Conservation (phyloP, 345 rosid species). For the Citrus inodora region DNA sequence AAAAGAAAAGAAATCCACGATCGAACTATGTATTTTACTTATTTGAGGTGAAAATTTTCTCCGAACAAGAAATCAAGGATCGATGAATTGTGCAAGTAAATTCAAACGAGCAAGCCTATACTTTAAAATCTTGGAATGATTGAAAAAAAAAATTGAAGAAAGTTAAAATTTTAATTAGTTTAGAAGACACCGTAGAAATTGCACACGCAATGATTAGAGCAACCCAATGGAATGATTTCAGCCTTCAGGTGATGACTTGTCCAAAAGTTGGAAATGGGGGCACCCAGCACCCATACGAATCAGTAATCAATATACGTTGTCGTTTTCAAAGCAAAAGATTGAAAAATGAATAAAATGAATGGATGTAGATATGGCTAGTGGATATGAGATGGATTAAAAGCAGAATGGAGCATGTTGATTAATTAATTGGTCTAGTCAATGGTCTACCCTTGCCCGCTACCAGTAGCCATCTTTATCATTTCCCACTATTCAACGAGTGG, state of each 20-base stretch:
- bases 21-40: too few species aligned
- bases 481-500: background rate
- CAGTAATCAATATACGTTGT: background rate
- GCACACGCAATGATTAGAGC: background rate
- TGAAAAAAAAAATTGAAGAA: background rate
- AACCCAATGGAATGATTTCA: too few species aligned
- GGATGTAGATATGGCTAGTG: background rate
- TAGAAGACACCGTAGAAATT: background rate
- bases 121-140: too few species aligned
- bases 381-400: background rate
- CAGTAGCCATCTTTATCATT: background rate
- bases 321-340: background rate
- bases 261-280: too few species aligned
- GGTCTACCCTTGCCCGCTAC: background rate
- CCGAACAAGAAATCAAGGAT: too few species aligned
- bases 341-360: too few species aligned
- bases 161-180: background rate
- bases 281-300: too few species aligned
- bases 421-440: conserved; percentile 1
- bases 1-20: too few species aligned
- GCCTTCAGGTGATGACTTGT: too few species aligned
- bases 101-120: too few species aligned
- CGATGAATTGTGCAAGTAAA: too few species aligned
- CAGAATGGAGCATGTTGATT: background rate
- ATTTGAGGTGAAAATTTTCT: too few species aligned